These are phyloP conservation scores for Isabelozyma gotoi DNA, from an alignment of 805 yeast genomes.

Conservation along the genomic window DNA sequence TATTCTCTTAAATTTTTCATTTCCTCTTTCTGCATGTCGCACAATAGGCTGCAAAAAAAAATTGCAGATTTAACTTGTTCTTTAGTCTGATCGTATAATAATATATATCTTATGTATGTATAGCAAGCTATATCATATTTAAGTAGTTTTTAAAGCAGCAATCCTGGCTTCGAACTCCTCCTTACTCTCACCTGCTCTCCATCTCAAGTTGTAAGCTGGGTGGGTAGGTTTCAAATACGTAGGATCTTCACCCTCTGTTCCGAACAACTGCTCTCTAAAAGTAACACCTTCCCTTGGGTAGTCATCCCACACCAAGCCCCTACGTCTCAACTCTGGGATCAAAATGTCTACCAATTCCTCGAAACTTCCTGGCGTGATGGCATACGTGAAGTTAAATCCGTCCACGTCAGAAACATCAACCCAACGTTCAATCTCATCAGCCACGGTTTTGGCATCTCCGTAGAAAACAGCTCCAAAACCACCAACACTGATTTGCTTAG, in stretches of 20 bases:
- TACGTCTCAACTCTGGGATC: constrained; percentile 34
- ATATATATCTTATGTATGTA: no score
- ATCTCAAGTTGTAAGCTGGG: constrained; percentile 20
- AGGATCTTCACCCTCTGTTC: constrained; percentile 19
- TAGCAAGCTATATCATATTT: not conserved
- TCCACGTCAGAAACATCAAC: constrained; percentile 39
- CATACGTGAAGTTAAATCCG: constrained; percentile 42
- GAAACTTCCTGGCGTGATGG: constrained; percentile 34
- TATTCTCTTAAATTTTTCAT: no score
- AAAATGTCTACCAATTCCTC: constrained; percentile 36
- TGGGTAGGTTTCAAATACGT: constrained; percentile 14
- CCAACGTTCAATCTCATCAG: constrained; percentile 39
- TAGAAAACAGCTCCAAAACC: constrained; percentile 32
- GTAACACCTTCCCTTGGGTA: constrained; percentile 34
- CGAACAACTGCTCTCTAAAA: constrained; percentile 36
- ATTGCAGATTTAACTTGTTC: no score
- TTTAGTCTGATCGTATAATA: no score
- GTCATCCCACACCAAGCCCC: constrained; percentile 36
- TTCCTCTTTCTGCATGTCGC: no score
- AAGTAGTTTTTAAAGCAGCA: not conserved
- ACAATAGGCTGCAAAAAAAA: no score
- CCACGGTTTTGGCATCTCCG: constrained; percentile 38
- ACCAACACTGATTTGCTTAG: constrained; percentile 26
- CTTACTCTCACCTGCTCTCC: constrained; percentile 22
- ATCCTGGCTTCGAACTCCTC: constrained; percentile 22